Percentiles rank a stretch among this genome's conserved stretches.
These are phyloP conservation scores for Tylopilus microsporus DNA, from an alignment of 1,284 basidiomycete genomes.

Conservation along the genomic window DNA sequence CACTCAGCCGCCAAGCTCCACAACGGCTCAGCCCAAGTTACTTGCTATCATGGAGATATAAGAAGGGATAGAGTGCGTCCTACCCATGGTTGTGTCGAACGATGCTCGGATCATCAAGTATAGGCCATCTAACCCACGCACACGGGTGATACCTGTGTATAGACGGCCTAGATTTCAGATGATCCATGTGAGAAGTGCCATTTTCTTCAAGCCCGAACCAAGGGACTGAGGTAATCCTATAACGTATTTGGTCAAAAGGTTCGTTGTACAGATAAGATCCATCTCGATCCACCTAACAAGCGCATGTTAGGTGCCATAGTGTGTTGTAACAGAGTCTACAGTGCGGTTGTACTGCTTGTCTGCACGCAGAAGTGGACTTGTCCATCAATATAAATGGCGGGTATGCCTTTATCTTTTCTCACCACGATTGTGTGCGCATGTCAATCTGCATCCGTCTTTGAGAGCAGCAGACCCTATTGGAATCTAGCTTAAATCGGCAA, in stretches of 20 bases:
- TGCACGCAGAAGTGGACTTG: neutral
- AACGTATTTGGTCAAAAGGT: conserved; percentile 5
- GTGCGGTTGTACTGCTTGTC: neutral
- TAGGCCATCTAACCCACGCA: neutral
- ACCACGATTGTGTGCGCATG: neutral
- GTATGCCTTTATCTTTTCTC: neutral
- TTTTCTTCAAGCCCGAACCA: neutral
- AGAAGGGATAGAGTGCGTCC: neutral
- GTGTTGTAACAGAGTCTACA: neutral
- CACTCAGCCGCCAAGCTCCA: neutral
- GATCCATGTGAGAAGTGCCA: neutral
- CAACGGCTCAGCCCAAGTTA: too few relatives aligned
- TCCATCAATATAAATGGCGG: neutral
- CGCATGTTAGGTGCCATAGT: neutral
- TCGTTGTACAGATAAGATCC: neutral
- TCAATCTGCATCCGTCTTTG: conserved; percentile 1
- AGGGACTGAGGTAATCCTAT: neutral
- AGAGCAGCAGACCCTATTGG: neutral
- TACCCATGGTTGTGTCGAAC: neutral
- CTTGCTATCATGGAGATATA: neutral
- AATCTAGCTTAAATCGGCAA: conserved; percentile 20
- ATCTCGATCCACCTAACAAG: conserved; percentile 9
- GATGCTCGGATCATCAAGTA: neutral
- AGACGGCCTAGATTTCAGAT: neutral
- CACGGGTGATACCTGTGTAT: neutral